phyloP scores from a whole-genome alignment of 352 stramenopile species.

The Phytophthora pinifolia region DNA sequence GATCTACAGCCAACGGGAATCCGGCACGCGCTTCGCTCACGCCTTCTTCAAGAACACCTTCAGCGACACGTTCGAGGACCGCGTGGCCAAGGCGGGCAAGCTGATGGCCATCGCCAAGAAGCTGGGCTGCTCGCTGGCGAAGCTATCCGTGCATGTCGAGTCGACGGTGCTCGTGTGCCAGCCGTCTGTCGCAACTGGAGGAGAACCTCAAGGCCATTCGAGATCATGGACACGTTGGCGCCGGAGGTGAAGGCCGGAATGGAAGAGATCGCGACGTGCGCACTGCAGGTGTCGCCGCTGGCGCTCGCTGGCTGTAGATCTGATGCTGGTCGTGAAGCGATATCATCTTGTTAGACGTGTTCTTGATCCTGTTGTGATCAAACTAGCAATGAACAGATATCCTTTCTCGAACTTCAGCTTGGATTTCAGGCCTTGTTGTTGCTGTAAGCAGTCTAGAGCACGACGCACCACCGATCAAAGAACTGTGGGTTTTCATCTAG shows the following conservation, averaged over 20 bases:
- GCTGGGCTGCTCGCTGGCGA: constrained; percentile 28
- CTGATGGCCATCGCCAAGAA: constrained; percentile 39
- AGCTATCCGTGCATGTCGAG: constrained; percentile 38
- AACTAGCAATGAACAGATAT: no score
- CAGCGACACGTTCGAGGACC: constrained; percentile 28
- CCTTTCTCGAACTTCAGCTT: neutral
- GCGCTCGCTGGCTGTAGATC: constrained; percentile 13
- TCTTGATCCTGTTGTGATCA: neutral
- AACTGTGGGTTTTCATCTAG: constrained; percentile 62
- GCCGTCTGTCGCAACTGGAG: constrained; percentile 29
- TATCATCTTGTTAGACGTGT: no score
- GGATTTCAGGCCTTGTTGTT: neutral
- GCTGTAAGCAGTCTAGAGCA: constrained; percentile 37
- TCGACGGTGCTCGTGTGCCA: constrained; percentile 45
- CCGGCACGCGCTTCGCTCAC: constrained; percentile 35
- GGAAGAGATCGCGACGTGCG: constrained; percentile 40
- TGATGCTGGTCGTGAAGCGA: no score
- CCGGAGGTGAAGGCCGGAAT: constrained; percentile 53
- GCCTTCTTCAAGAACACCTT: constrained; percentile 16
- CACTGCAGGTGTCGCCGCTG: constrained; percentile 4
- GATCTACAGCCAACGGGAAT: no score
- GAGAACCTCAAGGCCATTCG: constrained; percentile 39
- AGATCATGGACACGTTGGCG: constrained; percentile 44
- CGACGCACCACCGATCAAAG: constrained; percentile 70
- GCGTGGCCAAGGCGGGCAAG: constrained; percentile 44